Evolutionary conservation across 2,329 filamentous ascomycete species (phyloP).

Genomic region (Ceratocystis diversiconidia): DNA sequence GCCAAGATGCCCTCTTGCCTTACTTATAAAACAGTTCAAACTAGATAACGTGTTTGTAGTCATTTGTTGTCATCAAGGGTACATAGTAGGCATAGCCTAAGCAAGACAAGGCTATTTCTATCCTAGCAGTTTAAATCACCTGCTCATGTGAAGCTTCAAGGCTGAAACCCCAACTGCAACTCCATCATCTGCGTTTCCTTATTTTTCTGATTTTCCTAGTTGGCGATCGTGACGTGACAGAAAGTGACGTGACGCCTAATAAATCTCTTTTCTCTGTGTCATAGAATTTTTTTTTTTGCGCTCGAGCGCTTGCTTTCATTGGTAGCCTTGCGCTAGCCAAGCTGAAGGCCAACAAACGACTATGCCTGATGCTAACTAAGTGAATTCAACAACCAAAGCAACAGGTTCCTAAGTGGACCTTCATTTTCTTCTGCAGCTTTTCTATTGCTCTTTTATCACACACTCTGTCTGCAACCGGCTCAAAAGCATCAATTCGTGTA

Average conservation of each 20-base stretch:
- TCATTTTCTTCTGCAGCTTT: background rate
- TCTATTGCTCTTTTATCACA: background rate
- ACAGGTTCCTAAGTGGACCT: background rate
- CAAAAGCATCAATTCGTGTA: background rate
- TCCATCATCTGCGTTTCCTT: background rate
- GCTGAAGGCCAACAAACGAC: background rate
- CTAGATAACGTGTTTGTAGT: too few species aligned
- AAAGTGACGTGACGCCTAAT: background rate
- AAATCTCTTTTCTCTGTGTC: background rate
- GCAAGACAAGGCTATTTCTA: background rate
- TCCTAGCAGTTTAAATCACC: background rate
- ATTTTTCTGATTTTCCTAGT: background rate
- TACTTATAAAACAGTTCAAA: too few species aligned
- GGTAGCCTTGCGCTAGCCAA: conserved; percentile 6
- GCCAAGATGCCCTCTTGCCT: too few species aligned
- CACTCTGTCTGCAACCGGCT: background rate
- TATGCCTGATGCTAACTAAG: too few species aligned
- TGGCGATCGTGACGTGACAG: background rate
- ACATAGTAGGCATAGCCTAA: background rate
- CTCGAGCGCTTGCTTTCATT: background rate
- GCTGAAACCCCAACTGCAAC: background rate
- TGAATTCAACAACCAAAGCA: background rate
- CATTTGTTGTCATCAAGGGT: background rate
- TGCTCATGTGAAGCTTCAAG: background rate
- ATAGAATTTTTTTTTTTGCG: background rate